phyloP scores from a whole-genome alignment of 306 rosid species.

The Vigna nakashimae region DNA sequence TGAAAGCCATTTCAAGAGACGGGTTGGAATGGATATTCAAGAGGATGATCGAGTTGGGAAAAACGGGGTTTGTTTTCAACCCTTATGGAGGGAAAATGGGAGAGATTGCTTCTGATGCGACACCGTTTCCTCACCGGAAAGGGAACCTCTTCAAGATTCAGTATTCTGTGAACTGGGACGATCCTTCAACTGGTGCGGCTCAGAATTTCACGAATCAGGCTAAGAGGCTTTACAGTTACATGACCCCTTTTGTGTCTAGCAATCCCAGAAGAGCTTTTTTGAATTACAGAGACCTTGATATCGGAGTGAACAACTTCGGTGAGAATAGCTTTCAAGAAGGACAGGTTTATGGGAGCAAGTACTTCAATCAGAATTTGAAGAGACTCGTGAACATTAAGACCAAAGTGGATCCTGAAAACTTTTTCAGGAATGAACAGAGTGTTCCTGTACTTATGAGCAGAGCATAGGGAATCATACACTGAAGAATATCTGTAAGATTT shows the following conservation, averaged over 20 bases:
- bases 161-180: constrained; percentile 69
- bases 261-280: constrained; percentile 55
- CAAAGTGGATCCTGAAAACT: constrained; percentile 68
- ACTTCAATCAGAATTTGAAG: constrained; percentile 62
- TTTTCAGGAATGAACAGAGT: constrained; percentile 85
- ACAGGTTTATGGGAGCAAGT: constrained; percentile 64
- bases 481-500: neutral
- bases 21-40: constrained; percentile 47
- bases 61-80: constrained; percentile 51
- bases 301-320: constrained; percentile 59
- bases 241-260: constrained; percentile 81
- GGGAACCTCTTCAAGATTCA: constrained; percentile 79
- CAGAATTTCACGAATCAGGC: constrained; percentile 33
- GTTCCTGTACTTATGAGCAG: constrained; percentile 50
- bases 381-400: constrained; percentile 71
- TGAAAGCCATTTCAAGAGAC: constrained; percentile 42
- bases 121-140: constrained; percentile 77
- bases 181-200: constrained; percentile 41
- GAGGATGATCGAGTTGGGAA: constrained; percentile 50
- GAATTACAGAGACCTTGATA: constrained; percentile 81
- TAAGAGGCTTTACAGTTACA: constrained; percentile 56
- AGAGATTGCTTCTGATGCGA: constrained; percentile 50
- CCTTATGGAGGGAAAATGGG: constrained; percentile 59
- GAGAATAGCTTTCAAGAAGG: constrained; percentile 59
- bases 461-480: neutral